A percentile compares a stretch with the other conserved stretches of the same genome.
Evolutionary conservation across 176 grass and related monocot species (phyloP).

Genomic region (Oryza brachyantha): DNA sequence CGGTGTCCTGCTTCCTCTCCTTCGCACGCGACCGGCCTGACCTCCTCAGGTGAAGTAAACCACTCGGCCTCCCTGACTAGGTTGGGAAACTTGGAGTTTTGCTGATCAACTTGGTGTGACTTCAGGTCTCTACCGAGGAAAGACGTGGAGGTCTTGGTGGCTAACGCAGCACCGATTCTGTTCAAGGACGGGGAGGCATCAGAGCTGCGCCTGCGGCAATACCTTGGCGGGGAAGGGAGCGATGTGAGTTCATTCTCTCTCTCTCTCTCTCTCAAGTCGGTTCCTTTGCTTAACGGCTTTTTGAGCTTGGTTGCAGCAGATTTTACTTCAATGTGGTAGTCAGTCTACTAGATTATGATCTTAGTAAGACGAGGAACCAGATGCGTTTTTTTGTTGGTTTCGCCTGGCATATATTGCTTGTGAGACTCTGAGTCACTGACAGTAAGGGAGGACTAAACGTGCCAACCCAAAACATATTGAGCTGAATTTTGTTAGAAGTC

Average conservation of each 20-base stretch:
- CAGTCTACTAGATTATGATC: neutral
- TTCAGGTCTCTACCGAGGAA: slow-evolving; percentile 64
- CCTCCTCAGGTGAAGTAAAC: slow-evolving; percentile 61
- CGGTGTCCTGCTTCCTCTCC: slow-evolving; percentile 49
- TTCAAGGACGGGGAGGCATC: slow-evolving; percentile 78
- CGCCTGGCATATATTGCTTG: neutral
- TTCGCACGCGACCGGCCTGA: slow-evolving; percentile 73
- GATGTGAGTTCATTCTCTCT: slow-evolving; percentile 44
- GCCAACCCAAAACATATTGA: neutral
- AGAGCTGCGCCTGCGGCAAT: slow-evolving; percentile 44
- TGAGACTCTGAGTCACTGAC: neutral
- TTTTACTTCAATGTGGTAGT: neutral
- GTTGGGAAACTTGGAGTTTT: neutral
- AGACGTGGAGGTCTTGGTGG: slow-evolving; percentile 66
- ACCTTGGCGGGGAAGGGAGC: slow-evolving; percentile 38
- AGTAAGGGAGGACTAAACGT: neutral
- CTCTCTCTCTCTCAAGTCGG: neutral
- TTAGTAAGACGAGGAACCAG: neutral
- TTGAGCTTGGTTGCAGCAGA: neutral
- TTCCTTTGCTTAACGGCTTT: neutral
- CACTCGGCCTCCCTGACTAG: neutral
- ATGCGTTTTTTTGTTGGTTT: neutral
- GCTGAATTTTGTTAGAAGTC: neutral
- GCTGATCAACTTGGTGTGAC: neutral
- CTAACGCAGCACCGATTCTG: slow-evolving; percentile 53